Conservation (phyloP, 371 early-diverging fungal species). For the Mortierella sp. region DNA sequence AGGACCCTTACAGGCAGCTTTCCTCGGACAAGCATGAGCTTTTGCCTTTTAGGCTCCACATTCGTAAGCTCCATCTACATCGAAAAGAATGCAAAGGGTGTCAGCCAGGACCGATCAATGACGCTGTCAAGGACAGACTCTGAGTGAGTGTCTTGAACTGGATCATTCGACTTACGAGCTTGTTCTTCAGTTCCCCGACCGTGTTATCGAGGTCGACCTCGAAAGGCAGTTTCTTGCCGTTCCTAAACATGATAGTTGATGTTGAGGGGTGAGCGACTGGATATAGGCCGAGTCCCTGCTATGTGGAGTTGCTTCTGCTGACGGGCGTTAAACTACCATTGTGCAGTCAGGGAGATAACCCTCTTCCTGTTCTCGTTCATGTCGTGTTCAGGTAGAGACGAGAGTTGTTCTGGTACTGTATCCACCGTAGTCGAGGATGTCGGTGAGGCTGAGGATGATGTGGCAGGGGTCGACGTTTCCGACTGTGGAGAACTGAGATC, state of each 20-base stretch:
- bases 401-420: neutral
- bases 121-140: no score
- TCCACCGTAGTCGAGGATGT: neutral
- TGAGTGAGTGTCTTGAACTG: no score
- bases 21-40: conserved; percentile 68
- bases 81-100: neutral
- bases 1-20: conserved; percentile 57
- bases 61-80: conserved; percentile 59
- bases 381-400: neutral
- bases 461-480: neutral
- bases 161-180: conserved; percentile 19
- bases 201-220: conserved; percentile 47
- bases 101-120: no score
- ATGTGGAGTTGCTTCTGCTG: neutral
- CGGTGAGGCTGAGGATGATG: neutral
- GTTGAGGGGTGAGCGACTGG: neutral
- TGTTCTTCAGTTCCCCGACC: conserved; percentile 49
- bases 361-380: conserved; percentile 39
- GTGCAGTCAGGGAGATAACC: conserved; percentile 44
- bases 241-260: conserved; percentile 16
- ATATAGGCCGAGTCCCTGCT: neutral
- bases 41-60: conserved; percentile 66
- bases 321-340: no score
- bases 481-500: neutral
- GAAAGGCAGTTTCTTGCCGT: conserved; percentile 49